Conservation (phyloP, 2,329 filamentous ascomycete genomes). For the Biscogniauxia mediterranea region DNA sequence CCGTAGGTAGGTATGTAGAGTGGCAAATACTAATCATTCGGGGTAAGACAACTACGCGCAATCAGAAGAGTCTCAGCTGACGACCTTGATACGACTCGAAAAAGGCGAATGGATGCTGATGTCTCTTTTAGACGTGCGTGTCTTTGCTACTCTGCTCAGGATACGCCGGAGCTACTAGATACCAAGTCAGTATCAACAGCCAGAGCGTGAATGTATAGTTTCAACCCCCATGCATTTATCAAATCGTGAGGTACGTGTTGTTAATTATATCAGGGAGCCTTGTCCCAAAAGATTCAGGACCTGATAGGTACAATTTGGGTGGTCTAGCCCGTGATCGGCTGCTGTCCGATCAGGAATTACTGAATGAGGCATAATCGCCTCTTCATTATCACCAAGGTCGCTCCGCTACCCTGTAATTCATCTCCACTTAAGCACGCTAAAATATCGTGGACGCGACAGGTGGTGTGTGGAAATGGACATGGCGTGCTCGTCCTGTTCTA, state of each 20-base stretch:
- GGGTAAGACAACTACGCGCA: neutral
- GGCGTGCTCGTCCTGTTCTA: slow-evolving; percentile 1
- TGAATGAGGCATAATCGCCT: neutral
- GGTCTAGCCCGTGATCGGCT: neutral
- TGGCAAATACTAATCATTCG: neutral
- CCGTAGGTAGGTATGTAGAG: neutral
- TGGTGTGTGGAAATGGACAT: neutral
- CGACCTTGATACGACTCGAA: neutral
- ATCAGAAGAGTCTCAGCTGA: neutral
- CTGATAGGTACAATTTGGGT: neutral
- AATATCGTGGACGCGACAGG: neutral
- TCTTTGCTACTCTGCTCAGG: neutral
- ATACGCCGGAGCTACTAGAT: neutral
- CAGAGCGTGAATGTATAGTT: neutral
- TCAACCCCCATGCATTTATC: neutral
- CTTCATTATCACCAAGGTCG: neutral
- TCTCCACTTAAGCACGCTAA: neutral
- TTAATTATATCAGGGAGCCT: neutral
- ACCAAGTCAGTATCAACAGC: neutral
- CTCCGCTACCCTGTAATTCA: neutral
- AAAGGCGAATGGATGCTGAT: neutral
- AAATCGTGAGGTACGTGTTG: neutral
- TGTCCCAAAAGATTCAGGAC: neutral
- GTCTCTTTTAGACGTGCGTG: no score
- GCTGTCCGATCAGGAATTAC: neutral